These are phyloP conservation scores for Boechera stricta DNA, from an alignment of 345 rosid genomes.

Conservation along the genomic window DNA sequence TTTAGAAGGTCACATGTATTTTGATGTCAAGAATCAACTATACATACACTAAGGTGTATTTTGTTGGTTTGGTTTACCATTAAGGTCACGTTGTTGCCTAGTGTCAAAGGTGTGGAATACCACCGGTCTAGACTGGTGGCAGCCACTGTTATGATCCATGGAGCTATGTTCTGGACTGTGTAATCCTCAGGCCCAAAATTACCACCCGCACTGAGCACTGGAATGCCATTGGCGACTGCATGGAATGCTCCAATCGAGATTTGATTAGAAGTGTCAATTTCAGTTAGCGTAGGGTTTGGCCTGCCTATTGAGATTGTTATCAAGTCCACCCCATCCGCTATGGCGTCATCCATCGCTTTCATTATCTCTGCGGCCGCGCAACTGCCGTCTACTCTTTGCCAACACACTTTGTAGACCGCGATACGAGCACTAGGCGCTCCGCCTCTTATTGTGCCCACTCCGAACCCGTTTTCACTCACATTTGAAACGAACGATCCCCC, in stretches of 20 bases:
- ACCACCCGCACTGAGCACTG: conserved; percentile 52
- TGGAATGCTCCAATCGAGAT: conserved; percentile 57
- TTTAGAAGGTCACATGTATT: conserved; percentile 1
- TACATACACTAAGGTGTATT: not conserved
- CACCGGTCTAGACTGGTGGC: conserved; percentile 58
- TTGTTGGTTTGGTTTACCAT: conserved; percentile 20
- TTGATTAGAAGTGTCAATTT: conserved; percentile 43
- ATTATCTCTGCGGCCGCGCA: conserved; percentile 51
- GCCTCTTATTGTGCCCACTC: conserved; percentile 51
- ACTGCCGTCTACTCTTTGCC: conserved; percentile 13
- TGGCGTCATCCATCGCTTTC: conserved; percentile 64
- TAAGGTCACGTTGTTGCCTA: conserved; percentile 49
- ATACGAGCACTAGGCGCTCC: conserved; percentile 61
- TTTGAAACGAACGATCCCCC: conserved; percentile 50
- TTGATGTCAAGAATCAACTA: not conserved
- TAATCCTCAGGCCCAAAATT: conserved; percentile 50
- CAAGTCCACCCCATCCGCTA: conserved; percentile 48
- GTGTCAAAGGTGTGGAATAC: conserved; percentile 49
- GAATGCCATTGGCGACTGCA: conserved; percentile 55
- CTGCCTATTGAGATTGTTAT: conserved; percentile 40
- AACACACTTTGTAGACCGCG: conserved; percentile 62
- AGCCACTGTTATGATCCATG: conserved; percentile 63
- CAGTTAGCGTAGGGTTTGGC: conserved; percentile 37
- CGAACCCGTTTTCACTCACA: conserved; percentile 49
- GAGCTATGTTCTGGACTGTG: conserved; percentile 53